Conservation (phyloP, 1,139 yeast genomes). For the Yamadazyma triangularis region DNA sequence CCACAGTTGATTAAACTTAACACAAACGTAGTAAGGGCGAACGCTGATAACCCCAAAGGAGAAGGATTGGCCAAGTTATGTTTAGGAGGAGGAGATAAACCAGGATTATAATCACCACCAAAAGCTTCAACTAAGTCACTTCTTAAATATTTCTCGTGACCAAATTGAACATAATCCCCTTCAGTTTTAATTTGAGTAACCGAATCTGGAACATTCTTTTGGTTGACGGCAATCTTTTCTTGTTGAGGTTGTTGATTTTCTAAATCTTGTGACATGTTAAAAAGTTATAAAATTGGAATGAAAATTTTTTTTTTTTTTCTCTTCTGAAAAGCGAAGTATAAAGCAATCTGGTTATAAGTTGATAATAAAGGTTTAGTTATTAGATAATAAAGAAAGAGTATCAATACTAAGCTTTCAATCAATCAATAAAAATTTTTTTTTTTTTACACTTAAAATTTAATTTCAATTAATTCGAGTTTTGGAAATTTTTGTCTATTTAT, state of each 20-base stretch:
- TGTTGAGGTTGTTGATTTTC: slow-evolving; percentile 27
- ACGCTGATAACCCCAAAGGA: slow-evolving; percentile 79
- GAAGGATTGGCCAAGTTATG: slow-evolving; percentile 84
- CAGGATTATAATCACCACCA: slow-evolving; percentile 71
- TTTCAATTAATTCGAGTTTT: too few relatives aligned
- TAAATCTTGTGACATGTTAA: slow-evolving; percentile 18
- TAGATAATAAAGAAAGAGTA: too few relatives aligned
- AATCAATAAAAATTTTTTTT: too few relatives aligned
- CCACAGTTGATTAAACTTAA: slow-evolving; percentile 52
- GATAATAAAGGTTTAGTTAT: too few relatives aligned
- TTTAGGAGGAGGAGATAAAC: slow-evolving; percentile 57
- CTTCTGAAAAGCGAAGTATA: too few relatives aligned
- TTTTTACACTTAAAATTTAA: too few relatives aligned
- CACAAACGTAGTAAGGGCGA: slow-evolving; percentile 82
- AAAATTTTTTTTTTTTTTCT: too few relatives aligned
- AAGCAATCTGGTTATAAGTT: too few relatives aligned
- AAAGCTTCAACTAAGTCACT: slow-evolving; percentile 63
- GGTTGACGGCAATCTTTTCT: slow-evolving; percentile 15
- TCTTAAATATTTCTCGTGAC: slow-evolving; percentile 63
- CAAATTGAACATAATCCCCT: slow-evolving; percentile 65
- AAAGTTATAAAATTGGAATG: too few relatives aligned
- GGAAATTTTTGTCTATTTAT: too few relatives aligned
- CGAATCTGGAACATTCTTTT: slow-evolving; percentile 6
- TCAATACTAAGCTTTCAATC: too few relatives aligned
- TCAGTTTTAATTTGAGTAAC: slow-evolving; percentile 28